phyloP scores from a whole-genome alignment of 2,329 filamentous ascomycete genomes.

The Ceratocystis eucalypticola region DNA sequence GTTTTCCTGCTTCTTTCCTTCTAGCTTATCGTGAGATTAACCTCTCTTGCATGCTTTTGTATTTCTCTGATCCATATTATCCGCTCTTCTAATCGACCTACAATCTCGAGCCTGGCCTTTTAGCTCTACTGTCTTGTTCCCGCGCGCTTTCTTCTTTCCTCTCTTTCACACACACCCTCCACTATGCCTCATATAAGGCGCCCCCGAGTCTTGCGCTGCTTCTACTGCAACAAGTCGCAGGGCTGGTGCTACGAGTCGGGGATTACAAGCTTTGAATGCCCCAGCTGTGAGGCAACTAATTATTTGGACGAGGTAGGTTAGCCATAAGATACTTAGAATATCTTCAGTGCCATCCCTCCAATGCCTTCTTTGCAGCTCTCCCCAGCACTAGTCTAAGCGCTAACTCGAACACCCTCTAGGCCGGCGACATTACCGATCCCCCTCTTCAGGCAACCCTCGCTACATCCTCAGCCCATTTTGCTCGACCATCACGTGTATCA shows the following conservation, averaged over 20 bases:
- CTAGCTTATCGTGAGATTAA: neutral
- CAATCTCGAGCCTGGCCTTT: neutral
- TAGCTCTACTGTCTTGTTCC: neutral
- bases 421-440: constrained; percentile 81
- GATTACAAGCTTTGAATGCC: constrained; percentile 57
- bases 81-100: neutral
- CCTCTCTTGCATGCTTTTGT: neutral
- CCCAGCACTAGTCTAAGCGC: neutral
- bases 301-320: constrained; percentile 65
- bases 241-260: constrained; percentile 43
- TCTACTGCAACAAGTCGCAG: constrained; percentile 68
- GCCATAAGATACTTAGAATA: neutral
- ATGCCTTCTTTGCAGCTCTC: neutral
- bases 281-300: constrained; percentile 73
- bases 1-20: neutral
- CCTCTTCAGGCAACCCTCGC: constrained; percentile 47
- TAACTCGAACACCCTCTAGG: constrained; percentile 33
- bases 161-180: neutral
- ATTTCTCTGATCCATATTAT: neutral
- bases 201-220: constrained; percentile 49
- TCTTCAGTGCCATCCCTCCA: neutral
- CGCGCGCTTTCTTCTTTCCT: neutral
- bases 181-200: constrained; percentile 33
- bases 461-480: constrained; percentile 21
- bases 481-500: constrained; percentile 21